Percentiles rank a stretch among this genome's conserved stretches.
phyloP scores from a whole-genome alignment of 2,329 filamentous ascomycete genomes.

The Chaetomiaceae sp. region DNA sequence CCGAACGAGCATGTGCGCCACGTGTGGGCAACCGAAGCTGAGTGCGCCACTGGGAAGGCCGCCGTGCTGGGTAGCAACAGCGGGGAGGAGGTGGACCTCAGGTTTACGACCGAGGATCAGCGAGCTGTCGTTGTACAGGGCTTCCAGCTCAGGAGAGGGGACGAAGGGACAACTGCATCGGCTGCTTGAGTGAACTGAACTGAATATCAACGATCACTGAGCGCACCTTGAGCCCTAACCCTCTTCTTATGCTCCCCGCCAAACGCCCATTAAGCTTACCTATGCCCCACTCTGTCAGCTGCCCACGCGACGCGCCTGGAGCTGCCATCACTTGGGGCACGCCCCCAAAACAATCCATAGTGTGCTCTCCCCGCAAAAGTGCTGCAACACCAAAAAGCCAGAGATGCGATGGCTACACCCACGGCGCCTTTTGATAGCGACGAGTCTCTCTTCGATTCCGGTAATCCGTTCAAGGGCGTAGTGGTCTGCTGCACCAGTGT shows the following conservation, averaged over 20 bases:
- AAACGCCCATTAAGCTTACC: neutral
- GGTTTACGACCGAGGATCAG: slow-evolving; percentile 24
- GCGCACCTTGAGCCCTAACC: slow-evolving; percentile 10
- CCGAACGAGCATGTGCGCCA: slow-evolving; percentile 31
- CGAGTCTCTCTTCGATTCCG: slow-evolving; percentile 42
- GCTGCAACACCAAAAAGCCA: neutral
- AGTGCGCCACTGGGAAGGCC: slow-evolving; percentile 21
- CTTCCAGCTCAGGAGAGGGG: slow-evolving; percentile 18
- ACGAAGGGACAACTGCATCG: neutral
- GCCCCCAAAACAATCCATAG: neutral
- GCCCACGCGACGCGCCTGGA: slow-evolving; percentile 16
- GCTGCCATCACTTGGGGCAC: no score
- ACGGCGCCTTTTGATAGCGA: slow-evolving; percentile 4
- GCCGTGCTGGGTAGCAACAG: neutral
- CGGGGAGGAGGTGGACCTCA: slow-evolving; percentile 14
- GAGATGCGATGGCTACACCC: slow-evolving; percentile 16
- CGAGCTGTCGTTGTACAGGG: slow-evolving; percentile 18
- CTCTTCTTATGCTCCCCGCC: neutral
- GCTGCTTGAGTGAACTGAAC: neutral
- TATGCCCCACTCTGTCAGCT: slow-evolving; percentile 13
- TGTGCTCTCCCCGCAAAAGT: neutral
- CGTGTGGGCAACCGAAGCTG: slow-evolving; percentile 32
- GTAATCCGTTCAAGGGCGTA: slow-evolving; percentile 61
- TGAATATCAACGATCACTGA: neutral
- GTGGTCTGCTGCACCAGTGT: slow-evolving; percentile 87